These are phyloP conservation scores for Aspergillus steynii DNA, from an alignment of 495 filamentous ascomycete species.

Conservation along the genomic window DNA sequence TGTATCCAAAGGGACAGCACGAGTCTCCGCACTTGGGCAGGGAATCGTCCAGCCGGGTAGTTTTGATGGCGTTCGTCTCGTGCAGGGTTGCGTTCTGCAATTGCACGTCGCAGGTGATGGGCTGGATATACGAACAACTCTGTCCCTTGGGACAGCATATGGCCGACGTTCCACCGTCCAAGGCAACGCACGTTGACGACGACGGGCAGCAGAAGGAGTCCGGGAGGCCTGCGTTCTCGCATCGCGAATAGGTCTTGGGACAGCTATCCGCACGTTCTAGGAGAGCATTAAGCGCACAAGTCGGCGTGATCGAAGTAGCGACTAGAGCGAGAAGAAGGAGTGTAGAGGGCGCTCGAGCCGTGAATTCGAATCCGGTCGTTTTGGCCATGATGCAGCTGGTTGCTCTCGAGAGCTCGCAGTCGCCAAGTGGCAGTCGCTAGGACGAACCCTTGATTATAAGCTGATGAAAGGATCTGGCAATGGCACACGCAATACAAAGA, in stretches of 20 bases:
- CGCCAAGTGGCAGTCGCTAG: neutral
- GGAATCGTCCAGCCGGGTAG: conserved; percentile 57
- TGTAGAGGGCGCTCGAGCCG: conserved; percentile 13
- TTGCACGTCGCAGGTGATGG: conserved; percentile 70
- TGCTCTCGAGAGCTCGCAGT: neutral
- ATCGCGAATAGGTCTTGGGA: conserved; percentile 48
- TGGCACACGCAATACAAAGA: neutral
- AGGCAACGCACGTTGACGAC: conserved; percentile 58
- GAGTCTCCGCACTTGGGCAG: conserved; percentile 57
- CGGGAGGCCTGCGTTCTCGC: conserved; percentile 57
- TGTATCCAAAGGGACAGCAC: conserved; percentile 81
- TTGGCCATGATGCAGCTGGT: conserved; percentile 23
- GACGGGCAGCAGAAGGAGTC: conserved; percentile 74
- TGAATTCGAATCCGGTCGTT: conserved; percentile 3
- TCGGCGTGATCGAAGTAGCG: conserved; percentile 27
- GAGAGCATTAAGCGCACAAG: conserved; percentile 33
- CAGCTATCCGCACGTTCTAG: conserved; percentile 42
- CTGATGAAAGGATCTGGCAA: neutral
- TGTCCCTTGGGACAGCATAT: conserved; percentile 73
- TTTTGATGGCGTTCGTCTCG: conserved; percentile 66
- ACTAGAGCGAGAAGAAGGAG: conserved; percentile 29
- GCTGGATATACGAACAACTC: conserved; percentile 63
- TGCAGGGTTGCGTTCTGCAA: conserved; percentile 62
- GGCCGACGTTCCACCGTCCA: conserved; percentile 67
- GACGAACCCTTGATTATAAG: neutral